These are phyloP conservation scores for Didymella keratinophila DNA, from an alignment of 2,329 filamentous ascomycete species.

Conservation along the genomic window DNA sequence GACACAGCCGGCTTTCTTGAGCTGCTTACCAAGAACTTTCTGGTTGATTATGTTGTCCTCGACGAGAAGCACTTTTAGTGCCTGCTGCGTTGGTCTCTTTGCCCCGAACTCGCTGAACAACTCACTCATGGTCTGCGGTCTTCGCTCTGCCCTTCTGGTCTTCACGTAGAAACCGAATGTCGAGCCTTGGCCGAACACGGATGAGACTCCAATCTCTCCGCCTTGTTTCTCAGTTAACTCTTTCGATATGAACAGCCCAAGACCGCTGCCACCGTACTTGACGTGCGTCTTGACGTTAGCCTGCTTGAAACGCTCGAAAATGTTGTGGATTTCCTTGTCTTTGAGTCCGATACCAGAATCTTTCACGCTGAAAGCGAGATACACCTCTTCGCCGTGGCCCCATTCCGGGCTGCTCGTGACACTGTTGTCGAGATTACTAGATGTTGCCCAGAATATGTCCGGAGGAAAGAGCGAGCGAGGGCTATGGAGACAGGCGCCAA, in stretches of 20 bases:
- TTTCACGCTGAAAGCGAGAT: conserved; percentile 48
- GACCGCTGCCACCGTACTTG: conserved; percentile 55
- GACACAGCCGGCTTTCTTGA: conserved; percentile 44
- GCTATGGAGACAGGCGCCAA: conserved; percentile 42
- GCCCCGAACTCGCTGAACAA: conserved; percentile 15
- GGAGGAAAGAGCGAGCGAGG: conserved; percentile 38
- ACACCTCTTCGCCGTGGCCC: conserved; percentile 51
- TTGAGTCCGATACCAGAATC: conserved; percentile 55
- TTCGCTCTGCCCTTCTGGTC: conserved; percentile 34
- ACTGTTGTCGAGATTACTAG: conserved; percentile 30
- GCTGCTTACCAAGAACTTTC: conserved; percentile 47
- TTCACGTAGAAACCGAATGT: conserved; percentile 58
- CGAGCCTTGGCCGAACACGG: conserved; percentile 46
- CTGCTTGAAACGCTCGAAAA: conserved; percentile 49
- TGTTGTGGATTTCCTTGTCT: conserved; percentile 49
- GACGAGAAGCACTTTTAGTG: conserved; percentile 45
- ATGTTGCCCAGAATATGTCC: conserved; percentile 44
- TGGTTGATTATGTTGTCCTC: conserved; percentile 54
- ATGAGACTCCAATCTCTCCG: conserved; percentile 57
- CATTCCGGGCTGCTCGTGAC: conserved; percentile 45
- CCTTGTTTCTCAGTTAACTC: conserved; percentile 56
- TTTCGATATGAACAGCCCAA: conserved; percentile 57
- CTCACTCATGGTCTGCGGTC: conserved; percentile 16
- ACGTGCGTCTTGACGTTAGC: conserved; percentile 49
- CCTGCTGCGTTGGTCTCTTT: neutral